phyloP scores from a whole-genome alignment of 1,284 basidiomycete species.

The Microbotryum saponariae region DNA sequence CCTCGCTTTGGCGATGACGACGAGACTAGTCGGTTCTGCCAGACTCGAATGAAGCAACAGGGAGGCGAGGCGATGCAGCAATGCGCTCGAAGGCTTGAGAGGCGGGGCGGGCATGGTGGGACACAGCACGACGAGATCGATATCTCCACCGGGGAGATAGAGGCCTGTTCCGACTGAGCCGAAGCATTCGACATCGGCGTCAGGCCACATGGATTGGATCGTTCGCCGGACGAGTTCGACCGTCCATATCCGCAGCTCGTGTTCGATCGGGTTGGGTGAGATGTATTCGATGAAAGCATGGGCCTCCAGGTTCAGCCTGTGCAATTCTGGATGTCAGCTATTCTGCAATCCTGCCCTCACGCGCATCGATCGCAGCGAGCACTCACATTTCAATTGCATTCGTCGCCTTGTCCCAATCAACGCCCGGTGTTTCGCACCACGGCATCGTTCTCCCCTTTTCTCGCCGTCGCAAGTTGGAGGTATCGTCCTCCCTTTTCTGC shows the following conservation, averaged over 20 bases:
- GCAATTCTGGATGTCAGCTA: background rate
- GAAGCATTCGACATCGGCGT: constrained; percentile 77
- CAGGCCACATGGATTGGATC: constrained; percentile 60
- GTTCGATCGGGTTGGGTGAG: constrained; percentile 74
- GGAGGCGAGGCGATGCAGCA: constrained; percentile 30
- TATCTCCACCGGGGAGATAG: constrained; percentile 78
- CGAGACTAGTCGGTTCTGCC: constrained; percentile 27
- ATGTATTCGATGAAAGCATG: constrained; percentile 79
- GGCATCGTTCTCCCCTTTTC: constrained; percentile 48
- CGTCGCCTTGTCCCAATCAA: constrained; percentile 67
- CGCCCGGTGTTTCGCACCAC: constrained; percentile 57
- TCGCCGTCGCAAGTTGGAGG: constrained; percentile 27
- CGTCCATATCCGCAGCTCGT: constrained; percentile 69
- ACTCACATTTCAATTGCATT: constrained; percentile 74
- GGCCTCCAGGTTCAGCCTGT: constrained; percentile 73
- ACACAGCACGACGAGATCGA: constrained; percentile 51
- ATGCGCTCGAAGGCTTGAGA: constrained; percentile 22
- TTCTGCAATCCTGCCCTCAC: constrained; percentile 3
- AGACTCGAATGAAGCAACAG: constrained; percentile 29
- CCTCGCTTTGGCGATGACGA: constrained; percentile 44
- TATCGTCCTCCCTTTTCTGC: constrained; percentile 11
- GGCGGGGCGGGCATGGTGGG: constrained; percentile 30
- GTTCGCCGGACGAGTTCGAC: constrained; percentile 65
- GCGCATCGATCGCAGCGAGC: background rate
- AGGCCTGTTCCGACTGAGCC: constrained; percentile 90